Evolutionary conservation across 768 basidiomycete genomes (phyloP), one percentile per base, ranked within the genome.

Genomic region (Russula sp.): DNA sequence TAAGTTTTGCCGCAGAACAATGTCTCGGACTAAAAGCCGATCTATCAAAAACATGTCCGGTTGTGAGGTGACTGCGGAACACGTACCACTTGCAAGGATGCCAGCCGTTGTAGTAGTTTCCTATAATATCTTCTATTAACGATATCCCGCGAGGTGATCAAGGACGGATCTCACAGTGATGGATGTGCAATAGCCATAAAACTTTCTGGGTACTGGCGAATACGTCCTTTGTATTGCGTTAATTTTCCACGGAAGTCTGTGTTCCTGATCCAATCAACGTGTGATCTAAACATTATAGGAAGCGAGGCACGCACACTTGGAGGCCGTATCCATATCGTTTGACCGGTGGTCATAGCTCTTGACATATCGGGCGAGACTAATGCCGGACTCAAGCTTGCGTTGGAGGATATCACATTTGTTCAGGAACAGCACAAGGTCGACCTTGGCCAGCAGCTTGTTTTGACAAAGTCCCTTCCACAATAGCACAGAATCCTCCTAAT

Each of bases 381-480:
- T 80, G 34, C 89, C 89, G 1, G 86, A 79, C 22, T 77, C 75
- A 13, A 91, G 81, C 70, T 91, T 91, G 51, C 78, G 69, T 64
- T 82, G 82, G 59, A 92, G 75, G 64, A 91, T 87, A 70, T 91
- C 89, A 64, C 86, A 86, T 72, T 92, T 92, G 76, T 92, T 92
- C 58, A 92, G 77, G 77, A 92, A 92, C 52, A 92, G 78, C 64
- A 92, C 86, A 38, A 91, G 77, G 67, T 89, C 87, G 34, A 90
- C 88, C 51, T 81, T 78, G 50, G 83, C 83, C 5, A 92, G 79
- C 28, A 92, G 81, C 69, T 80, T 83, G 75, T 90, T 90, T 32
- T 83, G 81, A 67, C 86, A 87, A 22, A 92, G 82, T 18, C 81
- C 79, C 59, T 83, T 85, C 90, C 90, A 92, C 11, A 92, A 77